Percentiles rank a stretch among this genome's conserved stretches.
These are phyloP conservation scores for Naganishia cerealis DNA, from an alignment of 1,284 basidiomycete species.

Conservation along the genomic window DNA sequence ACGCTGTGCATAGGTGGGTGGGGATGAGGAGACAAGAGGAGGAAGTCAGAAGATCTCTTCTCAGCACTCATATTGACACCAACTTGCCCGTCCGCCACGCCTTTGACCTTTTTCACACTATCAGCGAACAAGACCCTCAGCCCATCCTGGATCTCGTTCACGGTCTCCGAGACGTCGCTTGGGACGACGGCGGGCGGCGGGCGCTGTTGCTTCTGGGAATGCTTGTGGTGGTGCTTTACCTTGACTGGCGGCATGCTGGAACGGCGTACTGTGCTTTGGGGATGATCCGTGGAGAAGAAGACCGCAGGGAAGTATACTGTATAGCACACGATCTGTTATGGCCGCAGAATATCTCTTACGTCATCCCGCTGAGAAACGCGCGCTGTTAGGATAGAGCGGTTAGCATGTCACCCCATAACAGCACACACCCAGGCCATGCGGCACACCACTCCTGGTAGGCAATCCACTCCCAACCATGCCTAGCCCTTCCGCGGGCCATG, in stretches of 20 bases:
- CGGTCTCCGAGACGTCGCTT: constrained; percentile 24
- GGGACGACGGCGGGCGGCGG: too few species aligned
- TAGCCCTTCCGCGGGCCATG: not conserved
- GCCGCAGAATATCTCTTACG: too few species aligned
- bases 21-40: too few species aligned
- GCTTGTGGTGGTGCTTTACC: not conserved
- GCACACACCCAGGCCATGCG: too few species aligned
- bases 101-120: constrained; percentile 13
- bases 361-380: constrained; percentile 5
- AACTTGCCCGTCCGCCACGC: constrained; percentile 10
- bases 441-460: too few species aligned
- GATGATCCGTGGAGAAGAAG: not conserved
- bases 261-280: not conserved
- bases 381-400: too few species aligned
- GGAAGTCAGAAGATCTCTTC: not conserved
- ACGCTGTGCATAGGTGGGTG: not conserved
- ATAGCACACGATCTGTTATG: too few species aligned
- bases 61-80: not conserved
- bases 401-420: too few species aligned
- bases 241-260: constrained; percentile 14
- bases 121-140: constrained; percentile 15
- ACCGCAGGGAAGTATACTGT: too few species aligned
- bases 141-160: constrained; percentile 24
- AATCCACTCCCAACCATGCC: not conserved
- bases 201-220: not conserved